Base-by-base conservation (phyloP, 352 stramenopile species). In the Thraustotheca clavata region DNA sequence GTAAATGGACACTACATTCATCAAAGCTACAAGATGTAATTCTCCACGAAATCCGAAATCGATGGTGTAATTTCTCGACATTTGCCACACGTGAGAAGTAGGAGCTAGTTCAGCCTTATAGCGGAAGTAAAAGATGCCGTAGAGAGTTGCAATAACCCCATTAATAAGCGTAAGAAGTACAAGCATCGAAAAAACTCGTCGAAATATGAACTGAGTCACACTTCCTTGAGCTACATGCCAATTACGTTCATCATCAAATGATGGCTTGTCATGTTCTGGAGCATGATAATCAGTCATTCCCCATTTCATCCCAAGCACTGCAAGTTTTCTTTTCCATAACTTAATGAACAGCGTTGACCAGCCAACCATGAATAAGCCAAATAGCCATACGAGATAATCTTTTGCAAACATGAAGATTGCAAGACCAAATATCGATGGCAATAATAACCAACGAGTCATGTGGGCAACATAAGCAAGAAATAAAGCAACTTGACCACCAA, bases 401-500 rank as follows among this genome's bases (percentile, higher is more conserved):
- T 80, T 87, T 35, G 82, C 79, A 33, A 88, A 71, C 14, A 96
- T 81, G 14, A 92, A 91, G 33, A 96, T 87, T 32, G 96, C 55
- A 47, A 95, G 76, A 4, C 95, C 96, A 39, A 98, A 69, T 20
- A 98, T 57, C 36, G 89, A 94, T 29, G 96, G 86, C 49, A 96
- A 94, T 18, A 98, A 68, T 22, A 99, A 76, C 83, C 97, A 97
- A 57, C 92, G 90, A 38, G 94, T 97, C 71, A 94, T 96, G 72
- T 98, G 93, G 11, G 97, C 91, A 24, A 99, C 67, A 83, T 96
- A 99, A 33, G 97, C 75, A 68, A 99, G 99, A 75, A 98, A 99
- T 57, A 99, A 95, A 22, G 91, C 89, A 57, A 99, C 88, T 71
- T 98, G 88, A 63, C 86, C 80, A 49, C 83, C 83, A 70, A 91